These are phyloP conservation scores for Pythium rhizo-oryzae DNA, from an alignment of 352 stramenopile genomes.

Conservation along the genomic window DNA sequence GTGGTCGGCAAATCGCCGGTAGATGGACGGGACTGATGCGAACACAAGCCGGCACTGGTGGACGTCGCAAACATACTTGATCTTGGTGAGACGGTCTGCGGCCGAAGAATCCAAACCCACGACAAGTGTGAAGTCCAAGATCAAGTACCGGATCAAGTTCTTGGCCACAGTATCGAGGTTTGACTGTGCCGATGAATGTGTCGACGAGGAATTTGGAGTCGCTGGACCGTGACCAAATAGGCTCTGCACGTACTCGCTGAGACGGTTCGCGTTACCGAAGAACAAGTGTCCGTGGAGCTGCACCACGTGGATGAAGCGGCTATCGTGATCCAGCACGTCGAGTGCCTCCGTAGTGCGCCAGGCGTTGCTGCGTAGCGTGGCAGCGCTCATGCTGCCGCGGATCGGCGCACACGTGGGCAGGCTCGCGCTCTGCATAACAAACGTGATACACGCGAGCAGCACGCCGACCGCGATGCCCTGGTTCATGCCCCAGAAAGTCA, in stretches of 20 bases:
- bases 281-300: conserved; percentile 85
- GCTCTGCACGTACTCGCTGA: conserved; percentile 87
- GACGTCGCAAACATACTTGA: conserved; percentile 75
- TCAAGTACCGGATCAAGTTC: conserved; percentile 51
- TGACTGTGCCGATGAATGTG: neutral
- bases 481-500: conserved; percentile 95
- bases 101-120: conserved; percentile 90
- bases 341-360: conserved; percentile 81
- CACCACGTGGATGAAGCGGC: conserved; percentile 79
- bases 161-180: neutral
- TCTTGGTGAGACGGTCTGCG: conserved; percentile 74
- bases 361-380: conserved; percentile 85
- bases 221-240: conserved; percentile 46
- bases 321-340: conserved; percentile 72
- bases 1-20: conserved; percentile 63
- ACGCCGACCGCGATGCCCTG: conserved; percentile 87
- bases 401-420: conserved; percentile 87
- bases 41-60: conserved; percentile 74
- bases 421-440: conserved; percentile 88
- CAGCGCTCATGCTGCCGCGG: conserved; percentile 89
- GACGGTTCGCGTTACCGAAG: conserved; percentile 91
- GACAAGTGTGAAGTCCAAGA: conserved; percentile 94
- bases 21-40: conserved; percentile 60
- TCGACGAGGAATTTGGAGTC: conserved; percentile 4
- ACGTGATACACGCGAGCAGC: conserved; percentile 88